These are phyloP conservation scores for Pythium rhizo-oryzae DNA, from an alignment of 352 stramenopile species.

Conservation along the genomic window DNA sequence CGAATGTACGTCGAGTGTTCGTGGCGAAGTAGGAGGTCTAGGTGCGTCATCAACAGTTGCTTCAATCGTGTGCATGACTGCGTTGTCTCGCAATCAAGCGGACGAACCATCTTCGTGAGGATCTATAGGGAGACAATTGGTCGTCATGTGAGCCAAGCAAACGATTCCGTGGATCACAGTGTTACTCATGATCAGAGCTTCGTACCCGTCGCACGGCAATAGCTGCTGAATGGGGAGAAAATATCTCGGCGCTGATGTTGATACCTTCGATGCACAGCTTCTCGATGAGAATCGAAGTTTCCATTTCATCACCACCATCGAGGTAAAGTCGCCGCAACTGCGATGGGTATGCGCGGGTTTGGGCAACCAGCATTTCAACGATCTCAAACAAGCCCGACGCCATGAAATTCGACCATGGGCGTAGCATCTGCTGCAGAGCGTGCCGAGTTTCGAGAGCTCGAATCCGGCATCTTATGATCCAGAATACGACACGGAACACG, in stretches of 20 bases:
- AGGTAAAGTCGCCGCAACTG: slow-evolving; percentile 18
- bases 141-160: neutral
- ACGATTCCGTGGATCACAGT: neutral
- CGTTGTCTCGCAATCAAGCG: neutral
- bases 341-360: slow-evolving; percentile 7
- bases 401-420: slow-evolving; percentile 1
- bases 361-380: slow-evolving; percentile 20
- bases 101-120: neutral
- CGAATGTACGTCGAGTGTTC: slow-evolving; percentile 1
- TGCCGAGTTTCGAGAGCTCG: neutral
- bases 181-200: neutral
- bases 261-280: neutral
- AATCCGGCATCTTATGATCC: neutral
- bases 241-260: neutral
- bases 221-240: slow-evolving; percentile 22
- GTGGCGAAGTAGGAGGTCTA: slow-evolving; percentile 4
- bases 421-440: no score
- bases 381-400: neutral
- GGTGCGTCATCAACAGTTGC: slow-evolving; percentile 12
- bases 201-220: slow-evolving; percentile 10
- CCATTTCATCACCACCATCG: slow-evolving; percentile 5
- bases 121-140: neutral
- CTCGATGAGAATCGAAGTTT: slow-evolving; percentile 11
- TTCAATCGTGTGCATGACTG: neutral
- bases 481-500: neutral